Percentiles rank a stretch among this genome's conserved stretches.
Conservation (phyloP, 140 eudicot species). For the Stevia rebaudiana region DNA sequence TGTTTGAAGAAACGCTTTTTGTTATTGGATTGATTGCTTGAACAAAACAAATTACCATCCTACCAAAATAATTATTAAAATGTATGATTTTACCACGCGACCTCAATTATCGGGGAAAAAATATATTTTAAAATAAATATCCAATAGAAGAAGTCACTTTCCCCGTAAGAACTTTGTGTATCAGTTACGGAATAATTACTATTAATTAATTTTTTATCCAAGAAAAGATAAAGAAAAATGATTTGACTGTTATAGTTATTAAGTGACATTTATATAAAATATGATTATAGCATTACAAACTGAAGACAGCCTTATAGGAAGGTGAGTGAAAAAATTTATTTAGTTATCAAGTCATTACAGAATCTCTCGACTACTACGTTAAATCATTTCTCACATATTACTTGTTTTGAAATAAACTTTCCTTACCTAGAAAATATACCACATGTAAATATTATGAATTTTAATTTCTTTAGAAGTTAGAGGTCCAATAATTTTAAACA, state of each 20-base stretch:
- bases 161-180: background rate
- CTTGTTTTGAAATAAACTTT: no score
- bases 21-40: constrained; percentile 11
- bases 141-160: constrained; percentile 5
- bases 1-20: constrained; percentile 6
- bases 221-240: background rate
- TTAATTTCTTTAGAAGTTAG: no score
- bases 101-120: constrained; percentile 4
- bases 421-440: no score
- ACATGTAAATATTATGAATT: no score
- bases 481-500: no score
- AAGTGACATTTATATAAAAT: constrained; percentile 5
- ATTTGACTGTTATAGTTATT: constrained; percentile 18
- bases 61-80: background rate
- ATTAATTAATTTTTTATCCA: no score
- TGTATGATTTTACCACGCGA: background rate
- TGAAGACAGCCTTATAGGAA: background rate
- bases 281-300: background rate
- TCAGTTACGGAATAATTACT: no score
- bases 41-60: constrained; percentile 9
- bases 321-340: background rate
- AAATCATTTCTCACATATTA: no score
- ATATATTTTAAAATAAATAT: background rate
- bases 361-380: no score
- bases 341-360: background rate